A percentile compares a stretch with the other conserved stretches of the same genome.
Conservation (phyloP, 2,329 filamentous ascomycete genomes). For the Microcera coccophila region DNA sequence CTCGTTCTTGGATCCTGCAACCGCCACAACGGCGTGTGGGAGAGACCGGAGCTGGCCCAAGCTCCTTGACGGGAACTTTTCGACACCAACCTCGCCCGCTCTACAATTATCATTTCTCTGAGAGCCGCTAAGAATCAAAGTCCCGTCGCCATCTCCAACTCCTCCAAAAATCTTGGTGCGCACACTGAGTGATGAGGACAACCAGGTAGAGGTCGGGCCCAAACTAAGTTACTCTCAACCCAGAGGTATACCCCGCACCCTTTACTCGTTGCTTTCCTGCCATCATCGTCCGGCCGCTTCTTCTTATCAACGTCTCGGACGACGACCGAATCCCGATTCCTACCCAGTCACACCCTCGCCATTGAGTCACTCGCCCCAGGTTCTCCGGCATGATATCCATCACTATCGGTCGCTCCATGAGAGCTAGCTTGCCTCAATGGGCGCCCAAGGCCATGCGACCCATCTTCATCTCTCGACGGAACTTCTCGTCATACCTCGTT, state of each 20-base stretch:
- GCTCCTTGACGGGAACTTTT: conserved; percentile 19
- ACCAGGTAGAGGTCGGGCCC: conserved; percentile 21
- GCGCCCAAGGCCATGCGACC: conserved; percentile 31
- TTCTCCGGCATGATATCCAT: conserved; percentile 40
- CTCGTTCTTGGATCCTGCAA: too few species aligned
- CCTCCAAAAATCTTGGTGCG: conserved; percentile 7
- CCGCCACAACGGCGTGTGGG: too few species aligned
- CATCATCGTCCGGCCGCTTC: conserved; percentile 5
- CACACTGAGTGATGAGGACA: conserved; percentile 21
- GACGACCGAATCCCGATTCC: conserved; percentile 1
- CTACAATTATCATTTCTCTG: conserved; percentile 22
- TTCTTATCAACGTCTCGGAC: conserved; percentile 24
- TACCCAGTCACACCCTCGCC: too few species aligned
- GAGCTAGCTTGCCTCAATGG: conserved; percentile 39
- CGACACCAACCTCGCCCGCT: conserved; percentile 26
- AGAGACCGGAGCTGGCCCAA: conserved; percentile 19
- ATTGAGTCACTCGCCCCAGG: conserved; percentile 11
- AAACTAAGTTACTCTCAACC: conserved; percentile 8
- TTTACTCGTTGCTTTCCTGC: neutral
- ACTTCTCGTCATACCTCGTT: conserved; percentile 78
- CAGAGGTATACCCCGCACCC: neutral
- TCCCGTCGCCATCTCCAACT: conserved; percentile 17
- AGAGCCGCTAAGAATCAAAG: conserved; percentile 21
- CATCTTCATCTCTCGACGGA: conserved; percentile 26
- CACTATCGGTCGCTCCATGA: conserved; percentile 40